Base-by-base conservation (phyloP, 768 basidiomycete species). In the Boletus sensibilis region DNA sequence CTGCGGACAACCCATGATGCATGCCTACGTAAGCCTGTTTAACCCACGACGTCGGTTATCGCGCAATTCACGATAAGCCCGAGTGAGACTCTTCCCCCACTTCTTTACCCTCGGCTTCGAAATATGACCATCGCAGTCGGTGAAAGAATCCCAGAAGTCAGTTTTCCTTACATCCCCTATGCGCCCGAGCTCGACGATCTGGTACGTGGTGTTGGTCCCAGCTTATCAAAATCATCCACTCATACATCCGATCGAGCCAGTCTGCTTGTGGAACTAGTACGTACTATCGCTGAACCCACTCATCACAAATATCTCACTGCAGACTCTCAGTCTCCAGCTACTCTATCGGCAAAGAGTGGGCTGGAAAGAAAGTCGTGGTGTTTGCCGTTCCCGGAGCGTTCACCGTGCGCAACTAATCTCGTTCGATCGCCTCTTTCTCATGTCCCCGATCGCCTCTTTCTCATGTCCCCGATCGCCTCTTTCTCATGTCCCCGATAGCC, bases 321-420 rank as follows among this genome's bases (percentile, higher is more conserved):
- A 16, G 41, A 21, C 29, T 5, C 38, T 0, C 66, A 88, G 87
- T 84, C 37, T 70, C 73, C 43, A 75, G 75, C 39, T 72, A 90
- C 59, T 74, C 71, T 38, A 88, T 66, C 56, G 14, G 82, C 27
- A 75, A 84, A 55, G 77, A 81, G 45, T 91, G 87, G 87, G 86
- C 86, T 70, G 86, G 85, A 66, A 92, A 92, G 78, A 89, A 87
- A 69, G 87, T 92, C 50, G 86, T 92, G 37, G 66, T 92, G 50
- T 79, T 92, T 69, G 77, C 87, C 54, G 88, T 91, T 34, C 90
- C 90, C 18, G 90, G 90, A 44, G 88, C 89, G 16, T 90, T 91
- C 76, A 89, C 89, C 16, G 89, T 90, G 59, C 57, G 85, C 57
- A 47, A 12, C 31, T 5, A 44, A 54, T 52, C 44, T 50, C 33